Percentiles rank a stretch among this genome's conserved stretches.
These are phyloP conservation scores for Suillus tomentosus DNA, from an alignment of 768 basidiomycete species.

Conservation along the genomic window DNA sequence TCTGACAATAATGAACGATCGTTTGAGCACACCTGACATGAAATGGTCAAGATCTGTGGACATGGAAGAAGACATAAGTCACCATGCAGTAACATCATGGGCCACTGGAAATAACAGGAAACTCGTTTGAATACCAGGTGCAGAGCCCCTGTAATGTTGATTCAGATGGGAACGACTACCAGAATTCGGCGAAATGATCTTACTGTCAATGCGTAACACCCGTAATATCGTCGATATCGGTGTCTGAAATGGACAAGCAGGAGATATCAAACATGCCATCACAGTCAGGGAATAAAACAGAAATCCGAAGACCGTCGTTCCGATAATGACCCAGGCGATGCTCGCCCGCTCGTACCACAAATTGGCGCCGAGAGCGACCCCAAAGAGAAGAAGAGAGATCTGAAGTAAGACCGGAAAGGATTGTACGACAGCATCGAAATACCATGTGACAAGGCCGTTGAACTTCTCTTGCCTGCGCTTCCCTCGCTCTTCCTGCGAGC, in stretches of 20 bases:
- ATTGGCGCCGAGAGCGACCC: conserved; percentile 10
- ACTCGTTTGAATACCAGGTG: neutral
- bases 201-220: neutral
- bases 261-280: conserved; percentile 6
- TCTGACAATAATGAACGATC: too few species aligned
- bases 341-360: neutral
- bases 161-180: neutral
- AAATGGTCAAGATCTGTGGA: too few species aligned
- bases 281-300: conserved; percentile 10
- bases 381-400: conserved; percentile 18
- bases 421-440: conserved; percentile 15
- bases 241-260: conserved; percentile 11
- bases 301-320: neutral
- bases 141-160: neutral
- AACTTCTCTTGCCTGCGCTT: conserved; percentile 13
- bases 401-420: conserved; percentile 17
- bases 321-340: conserved; percentile 6
- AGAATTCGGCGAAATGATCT: too few species aligned
- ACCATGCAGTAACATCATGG: neutral
- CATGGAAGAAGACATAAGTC: neutral
- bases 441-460: conserved; percentile 15
- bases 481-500: conserved; percentile 13
- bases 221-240: conserved; percentile 3
- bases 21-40: too few species aligned
- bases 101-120: neutral